Evolutionary conservation across 495 filamentous ascomycete species (phyloP), one percentile per base, ranked within the genome.

Genomic region (Xylaria castorea): DNA sequence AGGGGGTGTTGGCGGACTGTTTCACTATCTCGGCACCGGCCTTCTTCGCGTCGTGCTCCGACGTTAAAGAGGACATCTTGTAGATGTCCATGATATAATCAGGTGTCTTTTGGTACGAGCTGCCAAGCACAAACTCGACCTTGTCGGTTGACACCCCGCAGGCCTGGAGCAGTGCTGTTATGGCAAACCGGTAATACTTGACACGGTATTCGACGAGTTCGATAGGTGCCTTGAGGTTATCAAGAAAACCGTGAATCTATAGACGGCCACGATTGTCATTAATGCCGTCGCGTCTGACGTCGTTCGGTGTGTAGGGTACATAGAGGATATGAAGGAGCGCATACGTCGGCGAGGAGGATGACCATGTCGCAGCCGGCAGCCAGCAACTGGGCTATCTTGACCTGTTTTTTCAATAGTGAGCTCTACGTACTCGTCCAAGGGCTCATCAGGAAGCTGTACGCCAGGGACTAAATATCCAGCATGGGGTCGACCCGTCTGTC

Each of bases 21-120:
- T 98, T 99, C 55, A 99, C 94, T 8, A 99, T 88, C 78, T 99
- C 96, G 1, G 93, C 92, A 18, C 96, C 95, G 0, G 94, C 94
- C 81, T 93, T 95, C 79, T 92, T 92, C 6, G 93, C 91, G 77
- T 95, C 93, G 74, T 90, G 87, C 73, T 89, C 87, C 1, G 87
- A 87, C 16, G 87, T 87, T 7, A 92, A 77, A 0, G 87, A 84
- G 30, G 84, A 81, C 61, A 91, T 73, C 81, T 89, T 87, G 80
- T 91, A 92, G n/a, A 93, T 79, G 78, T 95, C 93, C 91, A 94
- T 92, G 11, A 87, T 87, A 80, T 94, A 96, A 12, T 89, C 87
- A 12, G 83, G 79, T 36, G 79, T 87, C 74, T 88, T 85, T 80
- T 99, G 94, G 89, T 97, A 97, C 58, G 88, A 89, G 76, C 90